Evolutionary conservation across 495 filamentous ascomycete genomes (phyloP), one percentile per base, ranked within the genome.

Genomic region (Aspergillus haitiensis): DNA sequence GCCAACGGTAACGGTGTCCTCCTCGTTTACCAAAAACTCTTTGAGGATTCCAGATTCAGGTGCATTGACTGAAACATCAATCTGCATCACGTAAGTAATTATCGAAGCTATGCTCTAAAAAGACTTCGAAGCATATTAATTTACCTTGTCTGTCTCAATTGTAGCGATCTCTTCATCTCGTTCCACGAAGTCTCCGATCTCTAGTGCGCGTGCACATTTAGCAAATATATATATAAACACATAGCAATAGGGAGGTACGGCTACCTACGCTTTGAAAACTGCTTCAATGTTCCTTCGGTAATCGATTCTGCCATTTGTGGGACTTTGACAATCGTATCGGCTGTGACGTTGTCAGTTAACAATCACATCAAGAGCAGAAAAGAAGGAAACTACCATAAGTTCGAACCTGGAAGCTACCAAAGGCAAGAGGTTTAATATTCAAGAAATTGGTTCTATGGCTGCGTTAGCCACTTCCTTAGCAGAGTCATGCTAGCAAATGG

Each of bases 131-230:
- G 8, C 46, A 7, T 5, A 2, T 34, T 21, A 21, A 37, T 74
- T 61, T 81, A 92, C 93, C 89, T 99, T 99, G 82, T 99, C 95
- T n/a, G 94, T 99, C 76, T 99, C 94, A 70, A 99, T 99, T 36
- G 95, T 96, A 33, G 94, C 95, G 70, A 99, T 94, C 72, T 98
- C 95, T 75, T 99, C 95, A 68, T 98, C 95, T 68, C 88, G 87
- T 78, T 94, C 90, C 13, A 99, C 92, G 66, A 84, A 94, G 77
- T 99, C 95, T 56, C 94, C 94, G 70, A 97, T 80, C 77, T 96
- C 85, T 68, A 47, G 44, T 5, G 21, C 3, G 21, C 21, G 21
- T 86, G 52, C 49, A 76, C 69, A 56, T 44, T 46, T 21, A 56
- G 50, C 52, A 10, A 5, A 36, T 9, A 7, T 18, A n/a, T 47